These are phyloP conservation scores for Manihot esculenta DNA, from an alignment of 441 rosid genomes.

Conservation along the genomic window DNA sequence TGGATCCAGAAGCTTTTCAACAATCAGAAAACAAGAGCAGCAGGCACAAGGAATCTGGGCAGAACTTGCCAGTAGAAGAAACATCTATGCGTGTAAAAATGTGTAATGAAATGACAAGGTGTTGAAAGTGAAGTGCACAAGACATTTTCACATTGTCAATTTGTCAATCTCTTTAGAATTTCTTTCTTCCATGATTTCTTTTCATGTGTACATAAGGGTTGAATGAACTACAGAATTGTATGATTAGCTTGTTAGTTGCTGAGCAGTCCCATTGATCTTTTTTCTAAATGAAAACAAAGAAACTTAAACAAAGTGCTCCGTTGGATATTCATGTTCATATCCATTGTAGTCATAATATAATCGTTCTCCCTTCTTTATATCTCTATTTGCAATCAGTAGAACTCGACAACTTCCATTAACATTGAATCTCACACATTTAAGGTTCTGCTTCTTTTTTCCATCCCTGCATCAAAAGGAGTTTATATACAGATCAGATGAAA, in stretches of 20 bases:
- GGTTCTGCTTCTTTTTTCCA: constrained; percentile 81
- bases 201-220: neutral
- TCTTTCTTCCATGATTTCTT: constrained; percentile 1
- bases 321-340: constrained; percentile 82
- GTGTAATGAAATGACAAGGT: too few species aligned
- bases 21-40: neutral
- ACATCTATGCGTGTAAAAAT: too few species aligned
- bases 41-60: neutral
- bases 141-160: too few species aligned
- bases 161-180: neutral
- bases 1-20: neutral
- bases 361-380: constrained; percentile 55
- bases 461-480: constrained; percentile 48
- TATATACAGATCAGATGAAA: neutral
- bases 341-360: constrained; percentile 90
- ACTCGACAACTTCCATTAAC: constrained; percentile 75
- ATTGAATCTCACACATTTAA: constrained; percentile 80
- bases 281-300: neutral
- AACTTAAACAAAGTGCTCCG: constrained; percentile 73
- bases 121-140: too few species aligned
- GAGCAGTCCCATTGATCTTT: neutral
- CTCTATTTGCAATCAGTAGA: constrained; percentile 80
- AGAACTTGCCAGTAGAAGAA: neutral
- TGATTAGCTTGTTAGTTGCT: constrained; percentile 20
- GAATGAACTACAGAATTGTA: constrained; percentile 7